phyloP scores from a whole-genome alignment of 805 yeast species.

The Saccharomycopsis fermentans region DNA sequence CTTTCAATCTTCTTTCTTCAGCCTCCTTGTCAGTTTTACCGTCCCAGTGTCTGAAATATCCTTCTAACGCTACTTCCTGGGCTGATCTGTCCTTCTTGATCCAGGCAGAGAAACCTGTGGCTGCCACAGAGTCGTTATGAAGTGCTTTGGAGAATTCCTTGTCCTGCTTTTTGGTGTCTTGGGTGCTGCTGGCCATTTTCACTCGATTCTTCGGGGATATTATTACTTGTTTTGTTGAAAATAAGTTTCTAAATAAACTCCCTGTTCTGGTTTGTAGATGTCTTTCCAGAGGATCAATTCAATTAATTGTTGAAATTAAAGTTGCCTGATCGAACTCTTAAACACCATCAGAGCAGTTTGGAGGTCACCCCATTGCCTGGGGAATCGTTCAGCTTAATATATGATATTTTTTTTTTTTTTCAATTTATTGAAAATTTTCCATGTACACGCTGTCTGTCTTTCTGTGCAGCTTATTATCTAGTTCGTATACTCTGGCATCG shows the following conservation, averaged over 20 bases:
- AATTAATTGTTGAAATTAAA: slow-evolving; percentile 1
- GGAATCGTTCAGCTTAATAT: background rate
- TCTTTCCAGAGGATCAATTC: background rate
- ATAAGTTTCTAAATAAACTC: background rate
- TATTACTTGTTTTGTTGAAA: slow-evolving; percentile 1
- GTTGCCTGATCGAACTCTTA: background rate
- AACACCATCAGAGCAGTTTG: no score
- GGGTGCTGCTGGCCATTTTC: background rate
- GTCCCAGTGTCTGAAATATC: slow-evolving; percentile 96
- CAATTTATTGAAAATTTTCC: background rate
- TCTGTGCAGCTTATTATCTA: background rate
- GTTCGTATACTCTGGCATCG: background rate
- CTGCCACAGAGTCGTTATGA: slow-evolving; percentile 56
- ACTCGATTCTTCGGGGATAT: background rate
- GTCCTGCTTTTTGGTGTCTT: slow-evolving; percentile 15
- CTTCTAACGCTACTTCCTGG: slow-evolving; percentile 72
- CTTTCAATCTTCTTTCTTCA: slow-evolving; percentile 63
- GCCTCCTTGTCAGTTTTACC: slow-evolving; percentile 70
- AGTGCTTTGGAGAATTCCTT: slow-evolving; percentile 66
- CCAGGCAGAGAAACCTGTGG: slow-evolving; percentile 68
- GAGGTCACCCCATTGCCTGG: no score
- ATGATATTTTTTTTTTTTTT: background rate
- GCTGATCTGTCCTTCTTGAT: slow-evolving; percentile 69
- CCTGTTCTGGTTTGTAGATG: background rate
- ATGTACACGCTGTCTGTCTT: background rate